Evolutionary conservation across 208 protist species (phyloP).

Genomic region (Crithidia acanthocephali): DNA sequence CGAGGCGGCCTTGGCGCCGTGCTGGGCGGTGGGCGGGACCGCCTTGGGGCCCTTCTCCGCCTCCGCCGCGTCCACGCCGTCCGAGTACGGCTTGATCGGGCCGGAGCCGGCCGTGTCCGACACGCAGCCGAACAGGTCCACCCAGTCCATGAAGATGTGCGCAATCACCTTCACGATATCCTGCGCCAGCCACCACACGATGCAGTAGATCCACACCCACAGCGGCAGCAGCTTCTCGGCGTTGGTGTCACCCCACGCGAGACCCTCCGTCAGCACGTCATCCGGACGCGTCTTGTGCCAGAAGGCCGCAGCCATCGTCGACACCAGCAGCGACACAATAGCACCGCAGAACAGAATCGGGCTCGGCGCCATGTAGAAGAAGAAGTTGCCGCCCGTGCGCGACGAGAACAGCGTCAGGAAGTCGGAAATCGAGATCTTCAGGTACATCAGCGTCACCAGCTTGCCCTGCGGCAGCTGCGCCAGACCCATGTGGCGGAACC

Average conservation of each 20-base stretch:
- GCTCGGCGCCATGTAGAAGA: slow-evolving; percentile 71
- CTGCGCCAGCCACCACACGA: slow-evolving; percentile 92
- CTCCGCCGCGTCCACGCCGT: slow-evolving; percentile 24
- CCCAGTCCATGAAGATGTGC: slow-evolving; percentile 68
- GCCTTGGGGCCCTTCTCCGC: slow-evolving; percentile 4
- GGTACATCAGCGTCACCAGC: slow-evolving; percentile 86
- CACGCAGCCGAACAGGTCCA: slow-evolving; percentile 78
- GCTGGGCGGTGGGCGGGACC: neutral
- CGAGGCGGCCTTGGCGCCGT: neutral
- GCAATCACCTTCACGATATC: slow-evolving; percentile 80
- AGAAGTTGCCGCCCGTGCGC: slow-evolving; percentile 77
- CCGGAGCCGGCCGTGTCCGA: slow-evolving; percentile 47
- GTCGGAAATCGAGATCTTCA: slow-evolving; percentile 91
- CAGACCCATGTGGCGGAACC: slow-evolving; percentile 66
- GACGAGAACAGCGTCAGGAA: slow-evolving; percentile 92
- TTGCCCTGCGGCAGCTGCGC: slow-evolving; percentile 69
- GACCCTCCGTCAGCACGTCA: slow-evolving; percentile 69
- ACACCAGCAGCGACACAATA: slow-evolving; percentile 70
- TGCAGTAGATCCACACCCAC: slow-evolving; percentile 92
- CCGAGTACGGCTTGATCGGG: slow-evolving; percentile 40
- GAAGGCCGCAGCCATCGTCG: slow-evolving; percentile 72
- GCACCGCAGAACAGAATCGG: slow-evolving; percentile 67
- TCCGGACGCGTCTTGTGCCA: slow-evolving; percentile 69
- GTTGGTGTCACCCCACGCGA: slow-evolving; percentile 58
- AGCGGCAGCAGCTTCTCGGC: slow-evolving; percentile 73